These are phyloP conservation scores for Microbotryomycetes sp. DNA, from an alignment of 1,284 basidiomycete species.

Conservation along the genomic window DNA sequence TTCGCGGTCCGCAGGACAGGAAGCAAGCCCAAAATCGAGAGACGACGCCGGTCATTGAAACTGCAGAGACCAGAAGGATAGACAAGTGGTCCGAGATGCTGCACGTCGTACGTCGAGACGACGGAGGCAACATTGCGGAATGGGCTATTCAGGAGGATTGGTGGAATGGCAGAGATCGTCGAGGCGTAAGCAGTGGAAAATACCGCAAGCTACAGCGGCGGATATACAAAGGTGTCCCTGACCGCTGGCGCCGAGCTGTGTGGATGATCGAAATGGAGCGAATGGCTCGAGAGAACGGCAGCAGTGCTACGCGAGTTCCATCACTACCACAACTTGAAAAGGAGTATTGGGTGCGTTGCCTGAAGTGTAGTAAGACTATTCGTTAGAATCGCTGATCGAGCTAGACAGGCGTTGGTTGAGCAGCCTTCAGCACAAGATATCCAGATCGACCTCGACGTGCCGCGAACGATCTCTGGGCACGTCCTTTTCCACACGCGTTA, in stretches of 20 bases:
- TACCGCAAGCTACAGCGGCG: constrained; percentile 50
- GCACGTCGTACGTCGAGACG: constrained; percentile 44
- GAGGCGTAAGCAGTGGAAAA: constrained; percentile 26
- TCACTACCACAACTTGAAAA: constrained; percentile 21
- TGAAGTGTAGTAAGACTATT: neutral
- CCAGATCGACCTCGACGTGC: constrained; percentile 97
- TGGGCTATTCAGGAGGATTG: constrained; percentile 60
- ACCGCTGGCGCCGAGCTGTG: constrained; percentile 85
- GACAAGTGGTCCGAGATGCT: constrained; percentile 87
- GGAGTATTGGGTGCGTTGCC: constrained; percentile 50
- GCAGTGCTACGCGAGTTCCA: constrained; percentile 2
- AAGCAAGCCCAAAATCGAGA: neutral
- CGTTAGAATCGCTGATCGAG: neutral
- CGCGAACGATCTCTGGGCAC: constrained; percentile 90
- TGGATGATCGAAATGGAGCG: constrained; percentile 52
- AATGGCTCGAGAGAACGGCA: constrained; percentile 19
- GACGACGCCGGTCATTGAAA: neutral
- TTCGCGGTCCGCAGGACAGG: neutral
- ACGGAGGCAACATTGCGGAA: constrained; percentile 63
- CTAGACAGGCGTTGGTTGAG: constrained; percentile 53
- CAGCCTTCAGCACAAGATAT: constrained; percentile 82
- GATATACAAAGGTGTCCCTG: constrained; percentile 92
- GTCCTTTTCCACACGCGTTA: constrained; percentile 92
- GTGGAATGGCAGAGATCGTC: constrained; percentile 52
- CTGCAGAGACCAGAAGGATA: constrained; percentile 63